Base-by-base conservation (phyloP, 306 rosid genomes). In the Pyrus communis region DNA sequence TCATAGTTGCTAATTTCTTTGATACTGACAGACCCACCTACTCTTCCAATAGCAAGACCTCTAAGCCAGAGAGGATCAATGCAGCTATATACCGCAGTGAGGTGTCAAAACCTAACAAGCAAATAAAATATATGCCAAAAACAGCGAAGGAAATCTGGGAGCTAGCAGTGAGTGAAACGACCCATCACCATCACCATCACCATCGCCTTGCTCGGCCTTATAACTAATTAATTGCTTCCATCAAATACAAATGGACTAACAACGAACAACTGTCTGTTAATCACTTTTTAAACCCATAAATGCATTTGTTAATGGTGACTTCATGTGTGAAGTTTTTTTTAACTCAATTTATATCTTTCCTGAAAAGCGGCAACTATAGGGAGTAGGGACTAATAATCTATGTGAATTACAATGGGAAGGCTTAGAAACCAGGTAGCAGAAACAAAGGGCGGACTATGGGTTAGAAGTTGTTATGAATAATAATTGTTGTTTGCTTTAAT, bases 361-460 rank as follows among this genome's bases (percentile, higher is more conserved):
- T 9, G 55, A 2, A 31, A 71, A 21, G 38, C 11, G 52, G 38
- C 69, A 74, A 30, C 70, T 43, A 61, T 51, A 17, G 3, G 42
- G 10, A 38, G 42, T 38, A 38, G 42, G 42, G 28, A 12, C 8
- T 27, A 28, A 22, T 59, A 62, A 70, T 35, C 63, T 68, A 76
- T 45, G 57, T 43, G 49, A 68, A 21, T 51, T 67, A 35, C 77
- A 79, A 35, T 76, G 52, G 76, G 77, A 78, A 59, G 30, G 61
- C 71, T 68, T 1, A 27, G 55, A 85, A 88, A 80, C 71, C 91
- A 80, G 89, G 88, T 74, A 75, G 88, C 90, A 46, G 70, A 74
- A 88, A 86, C 92, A 15, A 70, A 85, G 84, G 90, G 89, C 87
- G 85, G 88, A 69, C 70, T 45, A 72, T 61, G 30, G 80, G 65